Evolutionary conservation across 202 grass and related monocot genomes (phyloP).

Genomic region (Carex arenaria): DNA sequence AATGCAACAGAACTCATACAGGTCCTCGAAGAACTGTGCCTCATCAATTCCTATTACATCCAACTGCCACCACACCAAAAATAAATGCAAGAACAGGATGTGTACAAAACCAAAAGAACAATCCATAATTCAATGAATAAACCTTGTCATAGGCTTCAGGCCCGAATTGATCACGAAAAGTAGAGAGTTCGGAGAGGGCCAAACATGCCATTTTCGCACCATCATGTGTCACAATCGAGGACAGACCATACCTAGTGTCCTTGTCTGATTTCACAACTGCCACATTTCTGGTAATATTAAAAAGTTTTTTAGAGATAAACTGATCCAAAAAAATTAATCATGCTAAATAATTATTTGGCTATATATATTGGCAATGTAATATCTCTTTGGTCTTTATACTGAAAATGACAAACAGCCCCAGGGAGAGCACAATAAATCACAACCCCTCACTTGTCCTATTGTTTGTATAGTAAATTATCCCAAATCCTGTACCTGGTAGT

Average conservation of each 20-base stretch:
- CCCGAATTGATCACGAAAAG: conserved; percentile 61
- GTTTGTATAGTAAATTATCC: neutral
- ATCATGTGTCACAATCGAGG: conserved; percentile 77
- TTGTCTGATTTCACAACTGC: conserved; percentile 82
- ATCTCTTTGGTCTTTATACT: neutral
- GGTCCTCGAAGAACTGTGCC: conserved; percentile 88
- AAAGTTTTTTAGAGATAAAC: neutral
- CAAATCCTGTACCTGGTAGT: neutral
- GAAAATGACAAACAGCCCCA: neutral
- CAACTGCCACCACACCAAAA: conserved; percentile 39
- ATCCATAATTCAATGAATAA: conserved; percentile 4
- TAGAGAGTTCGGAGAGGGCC: conserved; percentile 54
- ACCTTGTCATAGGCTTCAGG: conserved; percentile 72
- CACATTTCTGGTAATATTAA: conserved; percentile 40
- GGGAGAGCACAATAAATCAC: neutral
- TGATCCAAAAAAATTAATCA: neutral
- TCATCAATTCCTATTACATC: conserved; percentile 98
- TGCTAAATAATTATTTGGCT: neutral
- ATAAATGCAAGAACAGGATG: neutral
- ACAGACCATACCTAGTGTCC: conserved; percentile 67
- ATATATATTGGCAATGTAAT: neutral
- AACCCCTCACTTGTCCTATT: neutral
- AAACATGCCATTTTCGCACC: conserved; percentile 73
- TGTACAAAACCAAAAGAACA: neutral
- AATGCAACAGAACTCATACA: conserved; percentile 84